Base-by-base conservation (phyloP, 1,284 basidiomycete genomes). In the Cutaneotrichosporon sp. region DNA sequence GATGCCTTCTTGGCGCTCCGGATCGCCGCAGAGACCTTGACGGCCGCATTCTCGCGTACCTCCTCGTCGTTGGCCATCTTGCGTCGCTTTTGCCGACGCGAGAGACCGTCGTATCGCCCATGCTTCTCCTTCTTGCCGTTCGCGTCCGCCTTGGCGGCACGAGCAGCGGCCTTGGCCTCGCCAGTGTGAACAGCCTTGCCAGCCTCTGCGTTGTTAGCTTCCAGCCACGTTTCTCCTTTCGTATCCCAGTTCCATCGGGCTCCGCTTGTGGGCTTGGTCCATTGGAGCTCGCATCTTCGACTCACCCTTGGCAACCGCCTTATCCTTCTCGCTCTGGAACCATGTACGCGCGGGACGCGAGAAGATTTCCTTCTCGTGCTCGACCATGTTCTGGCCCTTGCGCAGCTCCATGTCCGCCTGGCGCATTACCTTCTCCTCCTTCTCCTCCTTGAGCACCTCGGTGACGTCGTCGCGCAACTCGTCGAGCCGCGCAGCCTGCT, bases 341-440 rank as follows among this genome's bases (percentile, higher is more conserved):
- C 97, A 99, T 14, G 95, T 97, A 68, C 96, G 84, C 31, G 93
- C 92, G 9, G 97, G 97, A 58, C 96, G 85, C 38, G 91, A 88
- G 78, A 89, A 92, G 72, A 99, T 99, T 81, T 99, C 97, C n/a
- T 86, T 87, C 77, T 91, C 86, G 73, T 99, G 92, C 76, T 95
- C 89, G 61, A 98, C 88, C 85, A 99, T 88, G 78, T 99, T 99
- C 79, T 97, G 87, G 42, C 95, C 92, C 81, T 98, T 99, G 71
- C 86, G 89, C 22, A 99, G 75, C 80, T 99, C 92, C 93, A 98
- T 97, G 80, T 99, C 97, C 4, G 92, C 95, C 77, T 87, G 87
- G 47, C 90, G 87, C 59, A 95, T 81, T 74, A 90, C 86, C 80
- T 93, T 97, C 81, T 99, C 96, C 81, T 97, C 94, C 79, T 90